Conservation (phyloP, 2,329 filamentous ascomycete genomes). For the Cladosporium sp. region DNA sequence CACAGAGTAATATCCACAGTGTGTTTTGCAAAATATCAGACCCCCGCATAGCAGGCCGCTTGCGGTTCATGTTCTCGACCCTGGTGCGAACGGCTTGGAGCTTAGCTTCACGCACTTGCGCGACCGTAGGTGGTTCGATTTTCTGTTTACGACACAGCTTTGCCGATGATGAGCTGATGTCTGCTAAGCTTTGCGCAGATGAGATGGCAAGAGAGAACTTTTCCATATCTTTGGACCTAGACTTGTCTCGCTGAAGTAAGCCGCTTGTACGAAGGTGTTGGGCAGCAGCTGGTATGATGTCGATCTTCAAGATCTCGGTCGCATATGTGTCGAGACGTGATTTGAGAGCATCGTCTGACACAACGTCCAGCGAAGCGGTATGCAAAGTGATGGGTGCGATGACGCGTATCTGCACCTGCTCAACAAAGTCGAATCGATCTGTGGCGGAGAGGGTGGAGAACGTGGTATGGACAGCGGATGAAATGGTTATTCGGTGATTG, state of each 20-base stretch:
- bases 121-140: conserved; percentile 18
- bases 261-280: background rate
- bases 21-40: conserved; percentile 33
- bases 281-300: conserved; percentile 20
- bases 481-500: conserved; percentile 16
- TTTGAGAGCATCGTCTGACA: conserved; percentile 24
- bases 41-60: conserved; percentile 19
- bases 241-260: conserved; percentile 16
- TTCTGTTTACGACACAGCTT: conserved; percentile 27
- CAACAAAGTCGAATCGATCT: conserved; percentile 16
- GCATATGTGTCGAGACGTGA: conserved; percentile 26
- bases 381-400: conserved; percentile 26
- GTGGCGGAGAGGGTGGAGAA: conserved; percentile 7
- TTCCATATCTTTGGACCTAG: conserved; percentile 22
- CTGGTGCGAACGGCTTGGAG: conserved; percentile 19
- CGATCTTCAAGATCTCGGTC: conserved; percentile 23
- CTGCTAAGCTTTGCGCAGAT: conserved; percentile 21
- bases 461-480: conserved; percentile 12
- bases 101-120: conserved; percentile 19
- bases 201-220: conserved; percentile 24
- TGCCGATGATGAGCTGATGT: conserved; percentile 20
- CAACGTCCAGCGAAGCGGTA: conserved; percentile 20
- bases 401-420: conserved; percentile 12
- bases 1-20: conserved; percentile 25
- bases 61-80: conserved; percentile 21